Conservation (phyloP, 192 early-diverging fungal species). For the Backusella psychrophila region DNA sequence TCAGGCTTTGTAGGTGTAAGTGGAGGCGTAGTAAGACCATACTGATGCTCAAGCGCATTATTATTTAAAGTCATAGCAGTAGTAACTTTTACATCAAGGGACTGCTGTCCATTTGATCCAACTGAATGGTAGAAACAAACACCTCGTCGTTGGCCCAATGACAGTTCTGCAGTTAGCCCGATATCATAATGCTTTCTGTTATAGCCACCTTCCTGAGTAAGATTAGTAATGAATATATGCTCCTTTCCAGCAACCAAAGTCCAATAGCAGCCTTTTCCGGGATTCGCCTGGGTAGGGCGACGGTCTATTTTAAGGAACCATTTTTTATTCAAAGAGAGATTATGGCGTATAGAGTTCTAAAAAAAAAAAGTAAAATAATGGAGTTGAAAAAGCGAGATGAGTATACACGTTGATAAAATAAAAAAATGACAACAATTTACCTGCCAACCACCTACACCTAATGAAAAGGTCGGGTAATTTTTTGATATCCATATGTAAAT, state of each 20-base stretch:
- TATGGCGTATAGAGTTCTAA: conserved; percentile 91
- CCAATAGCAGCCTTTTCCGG: conserved; percentile 73
- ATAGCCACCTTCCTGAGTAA: conserved; percentile 20
- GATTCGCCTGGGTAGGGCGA: conserved; percentile 50
- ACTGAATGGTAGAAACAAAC: background rate
- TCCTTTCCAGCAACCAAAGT: conserved; percentile 40
- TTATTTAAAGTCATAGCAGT: background rate
- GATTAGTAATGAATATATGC: conserved; percentile 29
- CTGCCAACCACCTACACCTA: conserved; percentile 73
- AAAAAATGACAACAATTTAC: conserved; percentile 28
- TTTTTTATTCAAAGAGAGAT: conserved; percentile 80
- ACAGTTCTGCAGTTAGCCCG: conserved; percentile 21
- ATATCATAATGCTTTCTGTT: conserved; percentile 23
- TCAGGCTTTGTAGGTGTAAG: background rate
- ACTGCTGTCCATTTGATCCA: background rate
- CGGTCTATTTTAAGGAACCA: conserved; percentile 77
- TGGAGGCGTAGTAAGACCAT: background rate
- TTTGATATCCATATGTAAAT: conserved; percentile 79
- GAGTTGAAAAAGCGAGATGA: background rate
- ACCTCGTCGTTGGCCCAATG: conserved; percentile 2
- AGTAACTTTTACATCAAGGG: background rate
- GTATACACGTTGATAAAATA: no score
- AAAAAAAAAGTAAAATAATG: conserved; percentile 9
- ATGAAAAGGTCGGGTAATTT: conserved; percentile 66
- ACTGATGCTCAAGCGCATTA: background rate